Evolutionary conservation across 371 early-diverging fungal species (phyloP).

Genomic region (Batkoa obscura): DNA sequence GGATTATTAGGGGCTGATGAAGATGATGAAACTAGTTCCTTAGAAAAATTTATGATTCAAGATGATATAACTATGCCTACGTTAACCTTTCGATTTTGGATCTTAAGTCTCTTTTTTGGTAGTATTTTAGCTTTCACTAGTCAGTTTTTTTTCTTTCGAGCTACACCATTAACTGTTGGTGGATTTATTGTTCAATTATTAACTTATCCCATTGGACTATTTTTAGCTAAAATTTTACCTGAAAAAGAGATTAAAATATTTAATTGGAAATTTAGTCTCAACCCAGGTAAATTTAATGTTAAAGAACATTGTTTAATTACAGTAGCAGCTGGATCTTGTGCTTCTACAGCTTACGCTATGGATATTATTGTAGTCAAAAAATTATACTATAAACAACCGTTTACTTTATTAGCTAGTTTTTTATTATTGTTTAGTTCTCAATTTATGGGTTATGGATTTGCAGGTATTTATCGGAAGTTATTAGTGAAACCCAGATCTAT

Average conservation of each 20-base stretch:
- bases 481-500: constrained; percentile 47
- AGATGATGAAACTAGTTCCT: too few species aligned
- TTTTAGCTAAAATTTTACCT: constrained; percentile 35
- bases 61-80: constrained; percentile 47
- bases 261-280: constrained; percentile 23
- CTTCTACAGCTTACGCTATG: neutral
- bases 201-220: constrained; percentile 38
- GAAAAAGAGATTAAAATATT: constrained; percentile 40
- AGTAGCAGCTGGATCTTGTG: neutral
- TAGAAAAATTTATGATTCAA: neutral
- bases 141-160: constrained; percentile 57
- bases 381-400: neutral
- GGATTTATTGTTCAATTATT: constrained; percentile 45
- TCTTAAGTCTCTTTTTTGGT: constrained; percentile 44
- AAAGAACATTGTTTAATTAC: neutral
- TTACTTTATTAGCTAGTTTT: neutral
- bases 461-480: constrained; percentile 36
- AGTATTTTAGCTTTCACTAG: constrained; percentile 40
- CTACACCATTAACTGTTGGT: constrained; percentile 34
- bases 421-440: neutral
- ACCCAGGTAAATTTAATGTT: constrained; percentile 32
- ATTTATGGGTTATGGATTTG: constrained; percentile 56
- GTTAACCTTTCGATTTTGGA: constrained; percentile 55
- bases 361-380: neutral
- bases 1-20: too few species aligned